A percentile compares a stretch with the other conserved stretches of the same genome.
These are phyloP conservation scores for Luvunga scandens DNA, from an alignment of 345 rosid genomes.

Conservation along the genomic window DNA sequence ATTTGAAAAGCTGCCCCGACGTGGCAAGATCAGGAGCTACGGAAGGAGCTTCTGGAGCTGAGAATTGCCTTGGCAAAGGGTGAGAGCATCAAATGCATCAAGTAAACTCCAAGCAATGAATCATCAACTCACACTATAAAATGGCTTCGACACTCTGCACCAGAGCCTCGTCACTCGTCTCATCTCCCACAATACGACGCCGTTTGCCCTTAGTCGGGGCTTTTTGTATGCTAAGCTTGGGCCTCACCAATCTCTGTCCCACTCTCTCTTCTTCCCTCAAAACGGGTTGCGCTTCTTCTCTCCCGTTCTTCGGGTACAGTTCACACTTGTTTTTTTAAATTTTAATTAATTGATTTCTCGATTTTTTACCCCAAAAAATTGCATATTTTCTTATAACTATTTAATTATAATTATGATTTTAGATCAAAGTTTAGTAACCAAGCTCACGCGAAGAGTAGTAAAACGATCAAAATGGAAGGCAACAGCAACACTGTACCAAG, in stretches of 20 bases:
- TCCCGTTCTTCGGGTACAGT: constrained; percentile 50
- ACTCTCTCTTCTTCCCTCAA: constrained; percentile 35
- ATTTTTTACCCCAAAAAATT: not conserved
- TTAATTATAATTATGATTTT: not conserved
- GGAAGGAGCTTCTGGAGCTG: not conserved
- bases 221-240: constrained; percentile 65
- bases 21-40: constrained; percentile 4
- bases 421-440: constrained; percentile 56
- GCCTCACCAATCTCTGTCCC: constrained; percentile 48
- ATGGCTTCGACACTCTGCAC: constrained; percentile 36
- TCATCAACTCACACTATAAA: constrained; percentile 2
- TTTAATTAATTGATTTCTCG: too few relatives aligned
- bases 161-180: constrained; percentile 26
- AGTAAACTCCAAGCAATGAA: constrained; percentile 11
- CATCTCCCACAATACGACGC: constrained; percentile 41
- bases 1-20: not conserved
- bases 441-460: constrained; percentile 7
- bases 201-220: constrained; percentile 62
- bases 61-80: not conserved
- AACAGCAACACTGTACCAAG: constrained; percentile 57
- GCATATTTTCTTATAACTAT: not conserved
- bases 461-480: constrained; percentile 60
- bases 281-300: constrained; percentile 55
- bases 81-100: not conserved
- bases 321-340: not conserved